Base-by-base conservation (phyloP, 2,329 filamentous ascomycete species). In the Endocalyx cinctus region DNA sequence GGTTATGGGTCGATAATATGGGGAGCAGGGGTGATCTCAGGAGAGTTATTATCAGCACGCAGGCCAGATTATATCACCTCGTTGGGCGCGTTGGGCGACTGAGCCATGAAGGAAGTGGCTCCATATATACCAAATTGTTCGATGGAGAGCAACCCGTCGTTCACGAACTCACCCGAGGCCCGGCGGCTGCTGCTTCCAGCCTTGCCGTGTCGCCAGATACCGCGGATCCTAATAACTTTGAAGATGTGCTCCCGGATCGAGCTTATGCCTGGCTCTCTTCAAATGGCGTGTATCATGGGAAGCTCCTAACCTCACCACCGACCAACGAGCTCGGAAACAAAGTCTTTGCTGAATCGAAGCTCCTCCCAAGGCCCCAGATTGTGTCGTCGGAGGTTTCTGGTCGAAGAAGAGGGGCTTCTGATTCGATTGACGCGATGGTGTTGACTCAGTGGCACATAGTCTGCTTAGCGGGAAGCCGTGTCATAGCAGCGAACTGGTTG, bases 381-480 rank as follows among this genome's bases (percentile, higher is more conserved):
- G 77, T 85, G 2, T 72, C 77, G 3, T 70, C 78, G 1, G 81
- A 88, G 41, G 74, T 75, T 7, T 65, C 77, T 2, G 74, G 75
- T 40, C 82, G 82, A 16, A 77, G 72, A 41, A 82, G 78, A 41
- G 61, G 80, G 22, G 70, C 78, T 0, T 74, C 84, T 33, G 87
- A 94, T 39, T 72, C 77, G 2, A 81, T 96, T 25, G 79, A 82
- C 25, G 86, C 86, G 1, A 82, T 95, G 57, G 80, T 84, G 0
- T 66, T 98, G 43, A 94, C 89, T 5, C 88, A 95, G 52, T 98
- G 92, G 84, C 92, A 98, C 57, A 80, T 96, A 31, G 62, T 98
- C 15, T 79, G 82, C 43, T 70, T 98, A 0, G 77, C 94, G 2
- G 89, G 92, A 38, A 84, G 82, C 3, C 77, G 87, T 17, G 72